phyloP scores from a whole-genome alignment of 768 basidiomycete species.

The Boletus rufocinnamomeus region DNA sequence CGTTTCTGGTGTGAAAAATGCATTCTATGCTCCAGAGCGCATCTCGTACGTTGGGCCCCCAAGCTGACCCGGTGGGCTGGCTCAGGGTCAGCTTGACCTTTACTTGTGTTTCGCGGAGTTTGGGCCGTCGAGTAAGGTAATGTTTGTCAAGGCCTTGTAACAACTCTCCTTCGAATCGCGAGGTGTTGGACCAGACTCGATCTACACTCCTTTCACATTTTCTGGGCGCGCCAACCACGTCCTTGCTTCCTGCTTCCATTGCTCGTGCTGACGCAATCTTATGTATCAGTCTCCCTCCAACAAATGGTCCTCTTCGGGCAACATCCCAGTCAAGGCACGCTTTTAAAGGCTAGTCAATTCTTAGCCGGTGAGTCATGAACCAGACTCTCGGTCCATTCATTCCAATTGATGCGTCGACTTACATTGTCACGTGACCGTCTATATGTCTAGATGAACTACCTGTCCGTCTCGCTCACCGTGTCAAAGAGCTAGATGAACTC shows the following conservation, averaged over 20 bases:
- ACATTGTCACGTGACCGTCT: neutral
- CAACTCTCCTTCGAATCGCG: neutral
- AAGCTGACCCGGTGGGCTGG: neutral
- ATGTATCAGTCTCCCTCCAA: slow-evolving; percentile 81
- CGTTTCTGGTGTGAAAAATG: neutral
- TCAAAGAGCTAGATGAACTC: slow-evolving; percentile 92
- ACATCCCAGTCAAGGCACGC: slow-evolving; percentile 91
- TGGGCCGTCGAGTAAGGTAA: neutral
- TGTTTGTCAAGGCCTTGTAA: neutral
- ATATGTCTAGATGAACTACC: slow-evolving; percentile 78
- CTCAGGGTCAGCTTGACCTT: neutral
- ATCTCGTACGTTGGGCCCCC: neutral
- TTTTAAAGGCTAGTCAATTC: slow-evolving; percentile 91
- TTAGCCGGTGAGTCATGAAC: slow-evolving; percentile 57
- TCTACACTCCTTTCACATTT: neutral
- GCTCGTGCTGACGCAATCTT: slow-evolving; percentile 10
- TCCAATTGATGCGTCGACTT: neutral
- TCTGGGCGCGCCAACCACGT: neutral
- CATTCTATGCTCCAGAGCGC: neutral
- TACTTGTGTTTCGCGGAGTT: neutral
- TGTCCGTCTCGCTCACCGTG: slow-evolving; percentile 91
- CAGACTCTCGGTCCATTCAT: neutral
- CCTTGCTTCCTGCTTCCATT: neutral
- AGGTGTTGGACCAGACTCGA: neutral
- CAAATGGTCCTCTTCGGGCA: slow-evolving; percentile 99